These are phyloP conservation scores for Trichosporon faecale DNA, from an alignment of 1,284 basidiomycete genomes.

Conservation along the genomic window DNA sequence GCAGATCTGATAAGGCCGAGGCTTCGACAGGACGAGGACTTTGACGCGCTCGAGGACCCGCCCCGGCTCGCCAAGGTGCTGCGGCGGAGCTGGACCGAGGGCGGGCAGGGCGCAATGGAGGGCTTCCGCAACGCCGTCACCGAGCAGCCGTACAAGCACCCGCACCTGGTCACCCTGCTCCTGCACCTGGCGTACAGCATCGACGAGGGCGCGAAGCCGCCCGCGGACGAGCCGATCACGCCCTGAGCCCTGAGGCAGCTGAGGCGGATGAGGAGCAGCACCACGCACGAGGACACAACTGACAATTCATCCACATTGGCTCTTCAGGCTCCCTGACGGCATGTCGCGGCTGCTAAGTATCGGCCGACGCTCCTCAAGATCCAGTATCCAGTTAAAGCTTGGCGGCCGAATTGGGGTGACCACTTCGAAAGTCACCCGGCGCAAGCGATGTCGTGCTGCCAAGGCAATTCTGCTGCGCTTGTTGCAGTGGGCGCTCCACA, in stretches of 20 bases:
- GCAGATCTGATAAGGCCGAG: neutral
- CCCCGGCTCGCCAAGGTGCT: constrained; percentile 68
- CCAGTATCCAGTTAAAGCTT: neutral
- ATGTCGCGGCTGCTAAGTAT: neutral
- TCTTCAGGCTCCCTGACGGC: neutral
- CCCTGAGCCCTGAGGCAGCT: neutral
- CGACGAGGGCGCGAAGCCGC: constrained; percentile 30
- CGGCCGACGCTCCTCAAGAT: neutral
- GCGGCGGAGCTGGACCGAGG: constrained; percentile 62
- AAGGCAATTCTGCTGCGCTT: constrained; percentile 1
- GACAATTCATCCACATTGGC: neutral
- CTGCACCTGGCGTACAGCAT: constrained; percentile 61
- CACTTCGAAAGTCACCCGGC: neutral
- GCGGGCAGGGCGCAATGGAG: constrained; percentile 59
- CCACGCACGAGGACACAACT: neutral
- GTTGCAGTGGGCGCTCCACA: neutral
- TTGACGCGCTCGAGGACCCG: constrained; percentile 60
- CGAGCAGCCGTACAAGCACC: constrained; percentile 87
- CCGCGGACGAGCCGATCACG: constrained; percentile 26
- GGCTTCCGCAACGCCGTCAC: constrained; percentile 74
- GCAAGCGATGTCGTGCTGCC: neutral
- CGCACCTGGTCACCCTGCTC: constrained; percentile 79
- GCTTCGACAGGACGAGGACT: constrained; percentile 53
- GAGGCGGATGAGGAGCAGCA: neutral
- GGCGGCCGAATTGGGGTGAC: neutral